phyloP scores from a whole-genome alignment of 192 early-diverging fungal species.

The Irineochytrium annulatum region DNA sequence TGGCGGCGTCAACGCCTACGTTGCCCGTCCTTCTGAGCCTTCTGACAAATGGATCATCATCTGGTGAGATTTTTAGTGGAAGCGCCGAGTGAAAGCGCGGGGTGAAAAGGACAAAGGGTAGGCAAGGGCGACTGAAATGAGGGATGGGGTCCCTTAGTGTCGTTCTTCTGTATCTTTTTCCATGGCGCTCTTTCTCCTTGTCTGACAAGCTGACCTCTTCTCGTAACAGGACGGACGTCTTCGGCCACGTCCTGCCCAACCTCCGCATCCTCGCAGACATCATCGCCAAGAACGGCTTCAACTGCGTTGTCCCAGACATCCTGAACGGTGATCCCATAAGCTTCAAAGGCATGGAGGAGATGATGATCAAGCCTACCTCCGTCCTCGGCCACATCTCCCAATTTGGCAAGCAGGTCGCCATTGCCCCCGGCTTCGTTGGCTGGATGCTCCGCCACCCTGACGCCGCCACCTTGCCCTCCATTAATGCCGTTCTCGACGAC shows the following conservation, averaged over 20 bases:
- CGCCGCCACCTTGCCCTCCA: neutral
- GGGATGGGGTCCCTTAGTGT: too few relatives aligned
- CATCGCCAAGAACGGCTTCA: neutral
- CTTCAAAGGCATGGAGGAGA: neutral
- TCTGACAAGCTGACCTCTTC: too few relatives aligned
- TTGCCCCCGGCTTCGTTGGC: neutral
- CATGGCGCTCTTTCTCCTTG: too few relatives aligned
- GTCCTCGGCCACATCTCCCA: constrained; percentile 1
- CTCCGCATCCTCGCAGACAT: neutral
- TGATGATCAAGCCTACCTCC: neutral
- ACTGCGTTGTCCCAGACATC: neutral
- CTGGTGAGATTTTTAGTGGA: too few relatives aligned
- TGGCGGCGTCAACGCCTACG: neutral
- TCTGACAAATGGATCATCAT: neutral
- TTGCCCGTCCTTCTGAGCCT: neutral
- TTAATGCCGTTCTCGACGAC: neutral
- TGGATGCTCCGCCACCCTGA: neutral
- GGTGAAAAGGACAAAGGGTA: too few relatives aligned
- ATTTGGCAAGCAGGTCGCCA: neutral
- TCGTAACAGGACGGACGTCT: too few relatives aligned
- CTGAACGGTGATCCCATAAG: neutral
- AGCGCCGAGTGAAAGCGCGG: too few relatives aligned
- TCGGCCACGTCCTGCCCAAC: neutral
- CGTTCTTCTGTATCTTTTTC: too few relatives aligned
- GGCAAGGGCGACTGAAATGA: too few relatives aligned